Evolutionary conservation across 495 filamentous ascomycete species (phyloP), one percentile per base, ranked within the genome.

Genomic region (Wilcoxina mikolae): DNA sequence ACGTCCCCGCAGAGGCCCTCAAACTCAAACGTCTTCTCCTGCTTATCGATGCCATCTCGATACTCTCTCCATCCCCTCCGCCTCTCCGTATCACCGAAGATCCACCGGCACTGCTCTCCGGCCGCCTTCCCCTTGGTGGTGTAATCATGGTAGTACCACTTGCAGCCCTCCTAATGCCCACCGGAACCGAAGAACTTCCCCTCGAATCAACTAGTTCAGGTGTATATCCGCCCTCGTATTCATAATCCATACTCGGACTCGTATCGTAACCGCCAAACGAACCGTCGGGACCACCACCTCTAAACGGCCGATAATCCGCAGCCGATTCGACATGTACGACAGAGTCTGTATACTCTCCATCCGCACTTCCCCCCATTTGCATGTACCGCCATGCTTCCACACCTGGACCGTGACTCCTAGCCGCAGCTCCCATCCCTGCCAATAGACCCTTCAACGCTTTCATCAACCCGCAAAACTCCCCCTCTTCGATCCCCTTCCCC

Each of bases 371-470:
- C 22, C 43, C 17, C 43, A 46, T 46, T 7, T 11, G 15, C 15
- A 18, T 18, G 4, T 39, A 39, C 20, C 35, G 15, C 35, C 35
- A 39, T 17, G 43, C 43, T n/a, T n/a, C n/a, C n/a, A n/a, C n/a
- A 46, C 23, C 43, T 22, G 15, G 17, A 17, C 43, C 43, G 24
- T 25, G n/a, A 18, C 4, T n/a, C 20, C 43, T 58, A n/a, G n/a
- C n/a, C 39, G 2, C 53, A 51, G 45, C 55, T 28, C 60, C 76
- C 84, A 96, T 94, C 5, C 76, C 77, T 24, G 78, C 75, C 23
- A 98, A 64, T 3, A 98, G 70, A 29, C 87, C 81, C 0, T 89
- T 79, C 68, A 95, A 94, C n/a, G 84, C 69, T 50, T 78, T 76
- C 89, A 96, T 94, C 52, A 98, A 69, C 3, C 68, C 67, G n/a